Evolutionary conservation across 2,329 filamentous ascomycete genomes (phyloP).

Genomic region (Bipolaris bicolor): DNA sequence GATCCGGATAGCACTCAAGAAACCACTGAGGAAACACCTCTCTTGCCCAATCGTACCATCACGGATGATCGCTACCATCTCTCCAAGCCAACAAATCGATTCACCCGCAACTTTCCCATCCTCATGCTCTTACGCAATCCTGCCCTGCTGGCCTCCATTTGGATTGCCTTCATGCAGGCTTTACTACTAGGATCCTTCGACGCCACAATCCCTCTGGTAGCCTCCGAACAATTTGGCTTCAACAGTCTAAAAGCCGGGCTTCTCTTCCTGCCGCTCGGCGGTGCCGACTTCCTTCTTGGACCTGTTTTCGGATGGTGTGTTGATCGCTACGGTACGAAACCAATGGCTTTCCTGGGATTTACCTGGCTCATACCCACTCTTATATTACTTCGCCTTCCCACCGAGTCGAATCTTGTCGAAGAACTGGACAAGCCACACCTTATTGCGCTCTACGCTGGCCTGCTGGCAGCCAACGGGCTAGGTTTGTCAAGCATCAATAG

Average conservation of each 20-base stretch:
- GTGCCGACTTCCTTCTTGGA: conserved; percentile 54
- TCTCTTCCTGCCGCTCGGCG: conserved; percentile 55
- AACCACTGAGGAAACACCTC: conserved; percentile 33
- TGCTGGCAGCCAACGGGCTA: conserved; percentile 57
- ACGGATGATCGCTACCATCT: conserved; percentile 51
- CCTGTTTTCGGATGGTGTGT: conserved; percentile 57
- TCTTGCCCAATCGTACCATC: conserved; percentile 30
- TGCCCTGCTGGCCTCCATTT: conserved; percentile 39
- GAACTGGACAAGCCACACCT: conserved; percentile 35
- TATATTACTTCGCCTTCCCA: conserved; percentile 52
- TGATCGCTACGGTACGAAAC: conserved; percentile 55
- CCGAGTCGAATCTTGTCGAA: conserved; percentile 19
- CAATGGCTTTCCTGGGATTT: conserved; percentile 52
- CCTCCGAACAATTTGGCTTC: conserved; percentile 53
- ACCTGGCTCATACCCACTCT: conserved; percentile 52
- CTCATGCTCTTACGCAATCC: conserved; percentile 51
- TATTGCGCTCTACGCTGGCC: conserved; percentile 54
- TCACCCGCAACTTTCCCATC: conserved; percentile 56
- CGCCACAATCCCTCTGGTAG: conserved; percentile 56
- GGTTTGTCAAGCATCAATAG: conserved; percentile 62
- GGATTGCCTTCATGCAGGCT: conserved; percentile 43
- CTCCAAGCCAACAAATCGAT: conserved; percentile 46
- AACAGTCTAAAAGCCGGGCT: conserved; percentile 53
- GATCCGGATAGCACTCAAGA: conserved; percentile 18
- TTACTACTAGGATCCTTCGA: conserved; percentile 55